phyloP scores from a whole-genome alignment of 2,329 filamentous ascomycete species.

The Chrysoporthe cubensis region DNA sequence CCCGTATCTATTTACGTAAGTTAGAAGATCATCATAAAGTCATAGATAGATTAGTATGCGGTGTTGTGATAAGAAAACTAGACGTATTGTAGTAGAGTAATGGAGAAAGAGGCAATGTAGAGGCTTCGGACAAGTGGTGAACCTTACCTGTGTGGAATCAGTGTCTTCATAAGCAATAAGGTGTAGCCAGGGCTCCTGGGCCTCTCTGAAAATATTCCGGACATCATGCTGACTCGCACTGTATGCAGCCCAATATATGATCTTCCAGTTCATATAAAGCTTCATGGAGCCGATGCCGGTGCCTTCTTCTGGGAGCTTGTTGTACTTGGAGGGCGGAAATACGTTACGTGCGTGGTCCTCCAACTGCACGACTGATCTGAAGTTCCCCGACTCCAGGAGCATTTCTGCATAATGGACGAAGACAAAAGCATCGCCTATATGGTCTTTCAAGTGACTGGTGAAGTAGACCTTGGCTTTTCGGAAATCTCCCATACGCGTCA shows the following conservation, averaged over 20 bases:
- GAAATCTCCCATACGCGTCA: conserved; percentile 36
- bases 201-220: not conserved
- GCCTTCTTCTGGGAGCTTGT: too few species aligned
- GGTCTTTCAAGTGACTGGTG: conserved; percentile 30
- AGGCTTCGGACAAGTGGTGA: not conserved
- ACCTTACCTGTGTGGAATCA: not conserved
- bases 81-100: too few species aligned
- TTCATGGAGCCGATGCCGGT: too few species aligned
- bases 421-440: conserved; percentile 34
- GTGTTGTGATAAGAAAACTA: not conserved
- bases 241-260: conserved; percentile 1
- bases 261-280: conserved; percentile 12
- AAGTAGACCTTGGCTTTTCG: conserved; percentile 32
- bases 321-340: not conserved
- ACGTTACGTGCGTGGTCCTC: not conserved
- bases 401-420: conserved; percentile 37
- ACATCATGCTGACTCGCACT: not conserved
- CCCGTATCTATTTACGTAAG: not conserved
- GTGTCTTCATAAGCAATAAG: not conserved
- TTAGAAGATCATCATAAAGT: not conserved
- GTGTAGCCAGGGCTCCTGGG: not conserved
- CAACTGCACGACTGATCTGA: conserved; percentile 22
- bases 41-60: not conserved
- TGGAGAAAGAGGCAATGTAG: not conserved
- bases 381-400: conserved; percentile 36